Evolutionary conservation across 345 rosid genomes (phyloP).

Genomic region (Turnera subulata): DNA sequence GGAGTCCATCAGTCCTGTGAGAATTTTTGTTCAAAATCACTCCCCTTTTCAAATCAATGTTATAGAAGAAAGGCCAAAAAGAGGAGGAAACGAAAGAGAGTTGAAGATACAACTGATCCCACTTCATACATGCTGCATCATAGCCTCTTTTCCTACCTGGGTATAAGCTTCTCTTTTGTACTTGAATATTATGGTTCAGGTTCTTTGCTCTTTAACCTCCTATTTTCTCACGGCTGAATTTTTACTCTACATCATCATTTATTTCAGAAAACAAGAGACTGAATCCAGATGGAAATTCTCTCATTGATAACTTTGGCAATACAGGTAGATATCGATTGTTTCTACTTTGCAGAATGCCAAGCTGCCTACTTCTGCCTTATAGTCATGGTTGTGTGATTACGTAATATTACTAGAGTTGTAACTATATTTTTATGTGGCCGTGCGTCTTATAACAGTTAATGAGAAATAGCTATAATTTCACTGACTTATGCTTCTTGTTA

Average conservation of each 20-base stretch:
- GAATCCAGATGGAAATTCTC: constrained; percentile 49
- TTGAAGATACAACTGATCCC: constrained; percentile 53
- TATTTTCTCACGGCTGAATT: neutral
- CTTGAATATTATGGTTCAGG: constrained; percentile 1
- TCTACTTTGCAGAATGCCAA: neutral
- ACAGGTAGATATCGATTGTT: constrained; percentile 24
- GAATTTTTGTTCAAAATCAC: constrained; percentile 54
- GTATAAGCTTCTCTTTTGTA: constrained; percentile 34
- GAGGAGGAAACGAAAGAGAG: constrained; percentile 73
- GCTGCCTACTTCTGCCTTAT: neutral
- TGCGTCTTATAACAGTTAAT: too few relatives aligned
- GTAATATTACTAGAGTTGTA: too few relatives aligned
- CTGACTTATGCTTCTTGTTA: too few relatives aligned
- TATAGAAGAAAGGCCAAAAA: constrained; percentile 49
- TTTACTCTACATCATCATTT: constrained; percentile 8
- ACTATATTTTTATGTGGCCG: too few relatives aligned
- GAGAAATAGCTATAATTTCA: too few relatives aligned
- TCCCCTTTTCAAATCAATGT: constrained; percentile 58
- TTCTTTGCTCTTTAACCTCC: neutral
- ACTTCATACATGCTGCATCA: constrained; percentile 57
- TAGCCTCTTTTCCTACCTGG: constrained; percentile 62
- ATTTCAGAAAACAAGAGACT: constrained; percentile 65
- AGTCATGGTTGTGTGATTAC: neutral
- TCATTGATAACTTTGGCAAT: constrained; percentile 57
- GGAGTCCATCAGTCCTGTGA: constrained; percentile 42